These are phyloP conservation scores for Lithospermum erythrorhizon DNA, from an alignment of 257 asterid genomes.

Conservation along the genomic window DNA sequence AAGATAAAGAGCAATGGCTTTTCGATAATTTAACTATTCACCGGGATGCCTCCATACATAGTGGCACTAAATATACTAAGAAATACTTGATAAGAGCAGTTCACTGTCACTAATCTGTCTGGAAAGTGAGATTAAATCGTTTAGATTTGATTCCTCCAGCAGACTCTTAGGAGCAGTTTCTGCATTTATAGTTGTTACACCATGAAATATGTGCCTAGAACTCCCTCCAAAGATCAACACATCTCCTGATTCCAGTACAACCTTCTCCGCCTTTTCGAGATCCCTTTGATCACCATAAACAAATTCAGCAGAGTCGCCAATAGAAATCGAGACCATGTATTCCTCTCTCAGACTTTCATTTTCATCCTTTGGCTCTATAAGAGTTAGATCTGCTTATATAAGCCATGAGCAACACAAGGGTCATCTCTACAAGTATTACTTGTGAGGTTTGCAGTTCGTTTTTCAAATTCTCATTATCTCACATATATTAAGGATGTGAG, in stretches of 20 bases:
- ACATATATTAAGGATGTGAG: too few relatives aligned
- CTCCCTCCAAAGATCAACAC: slow-evolving; percentile 70
- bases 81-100: too few relatives aligned
- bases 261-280: slow-evolving; percentile 30
- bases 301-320: slow-evolving; percentile 73
- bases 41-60: too few relatives aligned
- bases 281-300: slow-evolving; percentile 44
- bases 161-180: slow-evolving; percentile 44
- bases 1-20: too few relatives aligned
- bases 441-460: too few relatives aligned
- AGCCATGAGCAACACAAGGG: not conserved
- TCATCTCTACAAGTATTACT: too few relatives aligned
- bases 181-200: slow-evolving; percentile 38
- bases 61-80: too few relatives aligned
- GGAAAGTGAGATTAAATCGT: slow-evolving; percentile 70
- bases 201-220: slow-evolving; percentile 65
- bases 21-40: too few relatives aligned
- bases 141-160: slow-evolving; percentile 46
- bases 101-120: too few relatives aligned
- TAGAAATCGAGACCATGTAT: slow-evolving; percentile 72
- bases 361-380: slow-evolving; percentile 76
- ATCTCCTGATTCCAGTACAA: slow-evolving; percentile 62
- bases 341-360: slow-evolving; percentile 51
- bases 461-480: too few relatives aligned
- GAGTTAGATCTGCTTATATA: too few relatives aligned